phyloP scores from a whole-genome alignment of 306 rosid genomes.

The Medicago lupulina region DNA sequence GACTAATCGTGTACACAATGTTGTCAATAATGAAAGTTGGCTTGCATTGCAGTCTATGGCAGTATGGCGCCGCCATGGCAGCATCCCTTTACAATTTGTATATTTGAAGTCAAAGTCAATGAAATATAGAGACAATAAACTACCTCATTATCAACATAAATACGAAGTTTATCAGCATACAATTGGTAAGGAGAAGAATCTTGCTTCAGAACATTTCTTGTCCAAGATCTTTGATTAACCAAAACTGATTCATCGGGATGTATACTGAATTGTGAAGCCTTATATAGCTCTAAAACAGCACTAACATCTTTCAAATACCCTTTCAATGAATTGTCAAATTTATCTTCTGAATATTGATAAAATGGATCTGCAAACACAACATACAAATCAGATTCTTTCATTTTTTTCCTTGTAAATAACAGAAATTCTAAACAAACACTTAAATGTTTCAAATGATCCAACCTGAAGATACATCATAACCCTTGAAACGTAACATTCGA shows the following conservation, averaged over 20 bases:
- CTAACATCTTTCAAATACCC: conserved; percentile 71
- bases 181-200: conserved; percentile 37
- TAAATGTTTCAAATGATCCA: conserved; percentile 13
- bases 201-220: conserved; percentile 58
- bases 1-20: too few species aligned
- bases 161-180: conserved; percentile 39
- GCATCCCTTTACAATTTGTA: too few species aligned
- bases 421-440: background rate
- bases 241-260: conserved; percentile 67
- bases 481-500: conserved; percentile 65
- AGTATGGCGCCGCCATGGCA: too few species aligned
- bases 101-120: background rate
- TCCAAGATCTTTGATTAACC: conserved; percentile 59
- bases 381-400: conserved; percentile 10
- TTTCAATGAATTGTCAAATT: conserved; percentile 63
- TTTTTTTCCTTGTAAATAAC: background rate
- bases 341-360: conserved; percentile 66
- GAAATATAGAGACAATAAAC: conserved; percentile 22
- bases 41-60: too few species aligned
- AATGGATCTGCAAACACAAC: conserved; percentile 64
- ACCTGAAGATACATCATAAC: conserved; percentile 83
- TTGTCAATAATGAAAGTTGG: too few species aligned
- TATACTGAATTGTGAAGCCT: conserved; percentile 69
- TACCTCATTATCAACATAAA: conserved; percentile 64
- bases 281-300: conserved; percentile 66